Conservation (phyloP, 352 stramenopile species). For the Peronospora farinosa region DNA sequence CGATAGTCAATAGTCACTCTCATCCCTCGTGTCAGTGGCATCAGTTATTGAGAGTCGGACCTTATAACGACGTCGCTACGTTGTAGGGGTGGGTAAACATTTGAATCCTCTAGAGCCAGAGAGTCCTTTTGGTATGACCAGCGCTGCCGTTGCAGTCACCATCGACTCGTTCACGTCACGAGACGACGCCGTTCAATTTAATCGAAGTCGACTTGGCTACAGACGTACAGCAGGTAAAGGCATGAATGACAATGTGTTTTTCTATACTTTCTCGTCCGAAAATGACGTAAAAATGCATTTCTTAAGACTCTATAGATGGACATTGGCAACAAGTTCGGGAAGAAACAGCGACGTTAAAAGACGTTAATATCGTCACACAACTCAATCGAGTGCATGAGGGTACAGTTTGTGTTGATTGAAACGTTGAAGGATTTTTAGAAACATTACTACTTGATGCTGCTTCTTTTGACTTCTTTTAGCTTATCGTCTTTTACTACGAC, state of each 20-base stretch:
- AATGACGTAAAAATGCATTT: neutral
- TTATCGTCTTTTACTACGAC: conserved; percentile 21
- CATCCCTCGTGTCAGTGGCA: conserved; percentile 1
- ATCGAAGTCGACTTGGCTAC: conserved; percentile 13
- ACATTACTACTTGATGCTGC: neutral
- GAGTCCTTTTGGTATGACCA: conserved; percentile 17
- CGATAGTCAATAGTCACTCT: neutral
- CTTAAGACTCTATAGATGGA: conserved; percentile 9
- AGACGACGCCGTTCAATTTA: conserved; percentile 5
- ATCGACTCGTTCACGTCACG: conserved; percentile 11
- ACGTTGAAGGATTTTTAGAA: neutral
- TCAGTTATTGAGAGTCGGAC: conserved; percentile 10
- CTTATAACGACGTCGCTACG: conserved; percentile 13
- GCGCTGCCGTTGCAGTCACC: conserved; percentile 20
- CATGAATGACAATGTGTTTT: neutral
- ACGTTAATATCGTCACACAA: conserved; percentile 18
- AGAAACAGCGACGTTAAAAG: conserved; percentile 9
- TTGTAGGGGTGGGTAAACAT: conserved; percentile 4
- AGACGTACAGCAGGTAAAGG: conserved; percentile 12
- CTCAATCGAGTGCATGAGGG: conserved; percentile 20
- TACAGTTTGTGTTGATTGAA: conserved; percentile 2
- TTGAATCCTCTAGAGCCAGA: conserved; percentile 11
- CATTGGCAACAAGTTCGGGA: conserved; percentile 18
- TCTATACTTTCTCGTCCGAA: neutral
- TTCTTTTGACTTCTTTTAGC: conserved; percentile 1